Conservation (phyloP, 306 rosid genomes). For the Ormosia semicastrata region DNA sequence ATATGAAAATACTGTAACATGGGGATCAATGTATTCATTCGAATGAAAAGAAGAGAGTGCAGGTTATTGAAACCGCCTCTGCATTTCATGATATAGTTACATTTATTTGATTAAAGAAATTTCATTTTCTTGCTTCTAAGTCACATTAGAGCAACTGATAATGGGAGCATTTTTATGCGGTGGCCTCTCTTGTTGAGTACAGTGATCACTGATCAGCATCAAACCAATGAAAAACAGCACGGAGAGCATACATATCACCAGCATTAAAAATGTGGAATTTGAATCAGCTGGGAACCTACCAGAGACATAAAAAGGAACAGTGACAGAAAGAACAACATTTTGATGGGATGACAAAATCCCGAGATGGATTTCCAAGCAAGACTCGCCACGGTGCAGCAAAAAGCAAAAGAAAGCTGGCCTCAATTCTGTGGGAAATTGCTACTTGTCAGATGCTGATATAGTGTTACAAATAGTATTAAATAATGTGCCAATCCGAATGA, state of each 20-base stretch:
- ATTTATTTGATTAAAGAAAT: no score
- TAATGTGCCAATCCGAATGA: slow-evolving; percentile 46
- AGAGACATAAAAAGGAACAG: slow-evolving; percentile 48
- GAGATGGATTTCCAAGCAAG: slow-evolving; percentile 56
- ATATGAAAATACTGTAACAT: no score
- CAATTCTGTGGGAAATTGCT: slow-evolving; percentile 36
- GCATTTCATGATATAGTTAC: neutral
- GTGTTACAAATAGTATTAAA: slow-evolving; percentile 46
- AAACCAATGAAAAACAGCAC: slow-evolving; percentile 43
- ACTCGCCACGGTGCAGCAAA: slow-evolving; percentile 58
- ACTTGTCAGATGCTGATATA: slow-evolving; percentile 42
- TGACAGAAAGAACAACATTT: slow-evolving; percentile 61
- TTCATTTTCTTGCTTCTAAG: neutral
- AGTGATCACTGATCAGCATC: slow-evolving; percentile 31
- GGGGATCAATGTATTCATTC: neutral
- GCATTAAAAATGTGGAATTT: slow-evolving; percentile 21
- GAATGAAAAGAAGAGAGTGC: neutral
- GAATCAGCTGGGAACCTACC: slow-evolving; percentile 28
- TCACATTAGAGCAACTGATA: neutral
- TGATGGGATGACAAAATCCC: slow-evolving; percentile 38
- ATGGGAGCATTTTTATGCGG: slow-evolving; percentile 19
- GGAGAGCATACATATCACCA: slow-evolving; percentile 26
- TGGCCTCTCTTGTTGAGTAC: slow-evolving; percentile 34
- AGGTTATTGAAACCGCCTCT: neutral
- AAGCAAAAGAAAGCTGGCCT: slow-evolving; percentile 54